Conservation (phyloP, 2,329 filamentous ascomycete species). For the Phaeophleospora eucalypticola region DNA sequence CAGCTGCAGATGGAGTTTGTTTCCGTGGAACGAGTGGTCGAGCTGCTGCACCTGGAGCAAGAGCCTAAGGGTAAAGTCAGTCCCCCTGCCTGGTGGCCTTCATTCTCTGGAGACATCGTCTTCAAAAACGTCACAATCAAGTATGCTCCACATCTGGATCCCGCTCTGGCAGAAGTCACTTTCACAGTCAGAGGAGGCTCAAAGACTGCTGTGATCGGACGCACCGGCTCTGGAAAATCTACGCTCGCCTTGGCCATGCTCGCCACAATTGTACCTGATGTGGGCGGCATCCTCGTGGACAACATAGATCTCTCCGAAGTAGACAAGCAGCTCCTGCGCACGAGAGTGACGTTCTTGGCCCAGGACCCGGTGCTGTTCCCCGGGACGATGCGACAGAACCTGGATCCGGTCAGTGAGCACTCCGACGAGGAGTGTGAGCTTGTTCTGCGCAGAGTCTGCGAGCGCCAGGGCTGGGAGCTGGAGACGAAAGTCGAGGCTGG, state of each 20-base stretch:
- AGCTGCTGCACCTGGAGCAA: conserved; percentile 73
- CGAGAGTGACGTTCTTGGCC: conserved; percentile 61
- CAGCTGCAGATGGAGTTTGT: conserved; percentile 89
- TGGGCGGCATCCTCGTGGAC: conserved; percentile 57
- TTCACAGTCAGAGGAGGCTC: conserved; percentile 74
- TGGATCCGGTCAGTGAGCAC: conserved; percentile 59
- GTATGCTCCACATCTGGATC: conserved; percentile 74
- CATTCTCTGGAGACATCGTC: conserved; percentile 63
- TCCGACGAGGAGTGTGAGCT: conserved; percentile 51
- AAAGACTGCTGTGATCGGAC: conserved; percentile 73
- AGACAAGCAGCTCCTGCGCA: conserved; percentile 56
- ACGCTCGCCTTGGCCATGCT: conserved; percentile 64
- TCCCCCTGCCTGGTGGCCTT: conserved; percentile 75
- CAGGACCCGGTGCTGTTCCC: conserved; percentile 65
- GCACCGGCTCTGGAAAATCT: conserved; percentile 79
- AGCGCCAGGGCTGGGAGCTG: conserved; percentile 53
- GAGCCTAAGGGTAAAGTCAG: conserved; percentile 64
- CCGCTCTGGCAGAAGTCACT: conserved; percentile 63
- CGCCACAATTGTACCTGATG: conserved; percentile 52
- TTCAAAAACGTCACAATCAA: conserved; percentile 75
- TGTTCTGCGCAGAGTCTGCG: conserved; percentile 54
- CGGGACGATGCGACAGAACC: conserved; percentile 57
- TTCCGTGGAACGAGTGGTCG: conserved; percentile 79
- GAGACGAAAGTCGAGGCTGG: conserved; percentile 56
- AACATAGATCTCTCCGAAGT: conserved; percentile 58